Conservation (phyloP, 495 filamentous ascomycete genomes). For the Podospora fimiseda region DNA sequence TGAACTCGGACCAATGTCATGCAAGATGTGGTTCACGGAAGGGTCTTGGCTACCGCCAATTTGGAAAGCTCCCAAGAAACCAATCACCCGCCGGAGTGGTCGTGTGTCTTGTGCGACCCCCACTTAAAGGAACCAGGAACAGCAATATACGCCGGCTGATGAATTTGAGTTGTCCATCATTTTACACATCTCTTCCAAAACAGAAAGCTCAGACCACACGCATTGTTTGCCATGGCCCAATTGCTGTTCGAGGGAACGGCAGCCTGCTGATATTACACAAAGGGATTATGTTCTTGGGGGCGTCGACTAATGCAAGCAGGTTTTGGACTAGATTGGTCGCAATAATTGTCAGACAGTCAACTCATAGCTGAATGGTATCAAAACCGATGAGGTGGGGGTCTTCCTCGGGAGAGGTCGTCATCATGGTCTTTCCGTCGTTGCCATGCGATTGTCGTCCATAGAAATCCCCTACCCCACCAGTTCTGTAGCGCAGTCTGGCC, state of each 20-base stretch:
- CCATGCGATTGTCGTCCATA: too few species aligned
- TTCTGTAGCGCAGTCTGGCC: not conserved
- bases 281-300: not conserved
- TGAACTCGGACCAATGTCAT: not conserved
- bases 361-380: too few species aligned
- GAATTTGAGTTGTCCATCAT: constrained; percentile 6
- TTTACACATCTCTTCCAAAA: constrained; percentile 1
- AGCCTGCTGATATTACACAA: not conserved
- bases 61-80: not conserved
- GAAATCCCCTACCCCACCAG: too few species aligned
- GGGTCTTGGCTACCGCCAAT: not conserved
- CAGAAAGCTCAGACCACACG: constrained; percentile 1
- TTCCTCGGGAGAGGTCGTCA: too few species aligned
- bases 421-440: too few species aligned
- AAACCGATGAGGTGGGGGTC: too few species aligned
- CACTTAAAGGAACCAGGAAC: not conserved
- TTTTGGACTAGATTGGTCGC: too few species aligned
- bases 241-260: too few species aligned
- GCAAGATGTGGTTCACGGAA: not conserved
- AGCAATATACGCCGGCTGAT: not conserved
- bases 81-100: not conserved
- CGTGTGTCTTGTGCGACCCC: constrained; percentile 5
- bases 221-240: not conserved
- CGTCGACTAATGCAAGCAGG: not conserved
- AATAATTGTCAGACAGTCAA: too few species aligned